Evolutionary conservation across 1,284 basidiomycete genomes (phyloP).

Genomic region (Xanthoconium separans): DNA sequence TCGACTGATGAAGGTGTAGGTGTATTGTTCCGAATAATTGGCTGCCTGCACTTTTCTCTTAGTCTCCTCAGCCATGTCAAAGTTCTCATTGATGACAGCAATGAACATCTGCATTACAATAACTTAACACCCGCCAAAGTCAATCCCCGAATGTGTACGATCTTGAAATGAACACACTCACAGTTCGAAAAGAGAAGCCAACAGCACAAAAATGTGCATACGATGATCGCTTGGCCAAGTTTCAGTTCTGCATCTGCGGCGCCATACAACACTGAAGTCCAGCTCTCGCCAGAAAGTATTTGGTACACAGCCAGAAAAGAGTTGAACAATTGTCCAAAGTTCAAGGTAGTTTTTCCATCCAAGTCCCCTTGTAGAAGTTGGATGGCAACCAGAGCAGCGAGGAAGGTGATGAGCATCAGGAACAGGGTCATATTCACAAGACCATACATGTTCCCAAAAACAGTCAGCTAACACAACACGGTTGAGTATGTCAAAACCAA

Average conservation of each 20-base stretch:
- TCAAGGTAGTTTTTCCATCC: constrained; percentile 54
- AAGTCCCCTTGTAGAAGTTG: constrained; percentile 84
- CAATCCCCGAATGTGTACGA: background rate
- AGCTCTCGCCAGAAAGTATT: constrained; percentile 94
- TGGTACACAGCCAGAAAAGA: constrained; percentile 90
- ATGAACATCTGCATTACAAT: constrained; percentile 98
- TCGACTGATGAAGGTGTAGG: constrained; percentile 48
- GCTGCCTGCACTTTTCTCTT: constrained; percentile 84
- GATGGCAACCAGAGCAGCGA: constrained; percentile 80
- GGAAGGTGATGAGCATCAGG: constrained; percentile 85
- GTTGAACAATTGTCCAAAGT: constrained; percentile 89
- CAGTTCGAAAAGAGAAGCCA: constrained; percentile 97
- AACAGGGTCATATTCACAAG: constrained; percentile 94
- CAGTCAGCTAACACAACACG: constrained; percentile 58
- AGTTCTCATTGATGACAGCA: constrained; percentile 98
- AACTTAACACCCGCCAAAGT: constrained; percentile 47
- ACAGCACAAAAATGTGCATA: constrained; percentile 73
- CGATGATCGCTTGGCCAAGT: constrained; percentile 73
- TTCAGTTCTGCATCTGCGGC: constrained; percentile 63
- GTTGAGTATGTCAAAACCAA: constrained; percentile 3
- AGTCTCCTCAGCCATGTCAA: constrained; percentile 88
- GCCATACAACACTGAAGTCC: constrained; percentile 82
- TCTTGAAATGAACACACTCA: constrained; percentile 39
- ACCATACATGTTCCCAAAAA: constrained; percentile 93
- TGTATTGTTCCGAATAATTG: constrained; percentile 60